Evolutionary conservation across 306 rosid species (phyloP).

Genomic region (Abrus pulchellus): DNA sequence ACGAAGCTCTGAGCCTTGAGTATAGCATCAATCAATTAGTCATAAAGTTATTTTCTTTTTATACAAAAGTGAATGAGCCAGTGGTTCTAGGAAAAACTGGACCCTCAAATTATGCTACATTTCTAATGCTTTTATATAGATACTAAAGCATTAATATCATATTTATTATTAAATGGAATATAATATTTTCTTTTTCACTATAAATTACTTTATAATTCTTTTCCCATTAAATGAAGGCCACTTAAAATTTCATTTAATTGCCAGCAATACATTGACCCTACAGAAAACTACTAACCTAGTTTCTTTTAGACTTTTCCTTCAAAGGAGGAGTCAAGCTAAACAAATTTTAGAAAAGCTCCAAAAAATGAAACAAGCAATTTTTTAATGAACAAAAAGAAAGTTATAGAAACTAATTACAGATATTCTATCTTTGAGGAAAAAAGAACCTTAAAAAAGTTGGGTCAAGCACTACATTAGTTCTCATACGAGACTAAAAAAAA

Average conservation of each 20-base stretch:
- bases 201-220: background rate
- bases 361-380: too few species aligned
- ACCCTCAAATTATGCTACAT: slow-evolving; percentile 44
- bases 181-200: background rate
- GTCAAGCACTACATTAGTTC: too few species aligned
- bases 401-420: too few species aligned
- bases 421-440: too few species aligned
- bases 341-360: background rate
- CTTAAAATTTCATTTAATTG: slow-evolving; percentile 1
- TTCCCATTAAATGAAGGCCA: background rate
- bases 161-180: background rate
- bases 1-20: slow-evolving; percentile 15
- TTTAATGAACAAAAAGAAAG: too few species aligned
- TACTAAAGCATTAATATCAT: background rate
- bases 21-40: slow-evolving; percentile 40
- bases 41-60: slow-evolving; percentile 12
- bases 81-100: slow-evolving; percentile 25
- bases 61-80: background rate
- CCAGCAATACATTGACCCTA: slow-evolving; percentile 11
- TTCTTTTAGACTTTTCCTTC: background rate
- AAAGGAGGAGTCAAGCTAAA: background rate
- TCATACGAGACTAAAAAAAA: too few species aligned
- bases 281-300: background rate
- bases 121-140: background rate
- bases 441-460: too few species aligned